Base-by-base conservation (phyloP, 139 green algal genomes). In the Trebouxia sp. region DNA sequence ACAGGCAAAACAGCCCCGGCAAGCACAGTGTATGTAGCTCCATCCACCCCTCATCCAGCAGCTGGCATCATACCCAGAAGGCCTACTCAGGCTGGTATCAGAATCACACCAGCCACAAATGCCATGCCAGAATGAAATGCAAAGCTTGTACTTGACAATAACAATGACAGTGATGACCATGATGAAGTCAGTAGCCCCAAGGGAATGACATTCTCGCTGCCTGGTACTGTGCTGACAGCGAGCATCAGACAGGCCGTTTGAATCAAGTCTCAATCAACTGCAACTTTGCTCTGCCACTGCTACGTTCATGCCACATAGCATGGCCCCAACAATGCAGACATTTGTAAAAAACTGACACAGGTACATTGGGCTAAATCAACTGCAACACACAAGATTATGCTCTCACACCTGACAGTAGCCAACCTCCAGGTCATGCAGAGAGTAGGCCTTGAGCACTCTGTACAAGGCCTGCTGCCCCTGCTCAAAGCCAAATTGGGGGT, bases 81-180 rank as follows among this genome's bases (percentile, higher is more conserved):
- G 93, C 93, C 85, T 98, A 92, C 72, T 98, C 92, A 1, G 91
- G 92, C 62, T 98, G 65, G 75, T 95, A 97, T 95, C 14, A 99
- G 91, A 72, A 98, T 76, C 28, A 97, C 84, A 4, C 96, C 96
- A 24, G 92, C 94, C 51, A 95, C 87, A 83, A 98, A 98, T 0
- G 91, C 94, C 94, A 98, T 98, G 53, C 88, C 92, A n/a, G n/a
- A n/a, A n/a, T n/a, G n/a, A n/a, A n/a, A n/a, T n/a, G n/a, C n/a
- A n/a, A n/a, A n/a, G n/a, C n/a, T n/a, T n/a, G n/a, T n/a, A n/a
- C n/a, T n/a, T n/a, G n/a, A n/a, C n/a, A n/a, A n/a, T n/a, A n/a
- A n/a, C n/a, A n/a, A n/a, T n/a, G n/a, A n/a, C n/a, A n/a, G n/a
- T n/a, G n/a, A n/a, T n/a, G n/a, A n/a, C n/a, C n/a, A n/a, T n/a